Conservation (phyloP, 305 asterid species). For the Solanum hybrid region DNA sequence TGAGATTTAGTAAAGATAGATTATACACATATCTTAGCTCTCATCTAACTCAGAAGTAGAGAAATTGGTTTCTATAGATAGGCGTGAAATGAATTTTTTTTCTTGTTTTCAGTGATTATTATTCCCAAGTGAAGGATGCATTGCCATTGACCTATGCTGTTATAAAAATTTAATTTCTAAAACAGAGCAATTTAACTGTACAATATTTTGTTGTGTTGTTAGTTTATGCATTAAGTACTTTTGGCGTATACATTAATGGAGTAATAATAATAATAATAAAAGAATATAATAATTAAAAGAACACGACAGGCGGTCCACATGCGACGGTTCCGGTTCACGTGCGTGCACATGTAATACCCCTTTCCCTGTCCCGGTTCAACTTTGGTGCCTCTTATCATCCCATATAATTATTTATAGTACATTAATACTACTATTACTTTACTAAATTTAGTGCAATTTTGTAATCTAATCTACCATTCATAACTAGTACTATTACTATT, state of each 20-base stretch:
- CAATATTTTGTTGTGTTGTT: not conserved
- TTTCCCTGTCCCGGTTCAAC: slow-evolving; percentile 11
- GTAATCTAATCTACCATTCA: not conserved
- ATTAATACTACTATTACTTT: not conserved
- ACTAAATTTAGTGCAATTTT: not conserved
- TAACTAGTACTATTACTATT: not conserved
- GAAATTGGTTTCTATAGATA: not conserved
- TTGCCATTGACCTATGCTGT: slow-evolving; percentile 5
- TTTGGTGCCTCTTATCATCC: slow-evolving; percentile 4
- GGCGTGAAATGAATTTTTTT: not conserved
- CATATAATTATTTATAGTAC: not conserved
- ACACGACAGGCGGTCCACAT: slow-evolving; percentile 46
- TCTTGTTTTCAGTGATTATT: not conserved
- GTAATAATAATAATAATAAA: not conserved
- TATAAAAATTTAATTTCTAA: not conserved
- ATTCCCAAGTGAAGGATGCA: not conserved
- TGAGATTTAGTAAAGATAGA: not conserved
- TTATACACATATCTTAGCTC: not conserved
- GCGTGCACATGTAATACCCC: slow-evolving; percentile 55
- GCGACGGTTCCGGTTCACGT: slow-evolving; percentile 47
- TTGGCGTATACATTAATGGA: not conserved
- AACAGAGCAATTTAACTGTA: not conserved
- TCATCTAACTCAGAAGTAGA: not conserved
- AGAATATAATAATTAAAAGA: not conserved
- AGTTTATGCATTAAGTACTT: slow-evolving; percentile 5